Percentiles rank a stretch among this genome's conserved stretches.
These are phyloP conservation scores for Aureobasidium sp. DNA, from an alignment of 2,329 filamentous ascomycete genomes.

Conservation along the genomic window DNA sequence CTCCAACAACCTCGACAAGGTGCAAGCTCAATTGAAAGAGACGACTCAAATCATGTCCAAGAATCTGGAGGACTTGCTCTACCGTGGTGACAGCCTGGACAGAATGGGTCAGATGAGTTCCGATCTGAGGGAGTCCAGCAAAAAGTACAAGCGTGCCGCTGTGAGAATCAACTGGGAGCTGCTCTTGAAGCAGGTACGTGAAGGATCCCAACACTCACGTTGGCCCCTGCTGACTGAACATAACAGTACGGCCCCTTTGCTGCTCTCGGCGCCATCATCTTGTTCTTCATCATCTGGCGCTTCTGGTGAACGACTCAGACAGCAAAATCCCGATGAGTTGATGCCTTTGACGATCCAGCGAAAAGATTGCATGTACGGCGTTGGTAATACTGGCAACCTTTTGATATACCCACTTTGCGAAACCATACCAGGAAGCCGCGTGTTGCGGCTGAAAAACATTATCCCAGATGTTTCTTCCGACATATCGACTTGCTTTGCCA, in stretches of 20 bases:
- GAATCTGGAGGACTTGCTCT: slow-evolving; percentile 97
- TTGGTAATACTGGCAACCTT: background rate
- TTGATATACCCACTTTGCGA: slow-evolving; percentile 8
- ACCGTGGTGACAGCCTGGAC: slow-evolving; percentile 88
- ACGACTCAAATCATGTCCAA: slow-evolving; percentile 99
- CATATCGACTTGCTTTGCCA: background rate
- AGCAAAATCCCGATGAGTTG: background rate
- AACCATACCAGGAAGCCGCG: background rate
- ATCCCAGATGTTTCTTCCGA: background rate
- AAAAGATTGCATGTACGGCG: slow-evolving; percentile 3
- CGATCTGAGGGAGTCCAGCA: slow-evolving; percentile 80
- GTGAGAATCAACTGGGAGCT: slow-evolving; percentile 98
- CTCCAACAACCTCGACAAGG: slow-evolving; percentile 82
- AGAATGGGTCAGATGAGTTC: slow-evolving; percentile 94
- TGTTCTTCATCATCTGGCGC: slow-evolving; percentile 84
- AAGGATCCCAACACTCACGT: background rate
- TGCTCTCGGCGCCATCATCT: slow-evolving; percentile 68
- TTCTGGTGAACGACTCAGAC: slow-evolving; percentile 58
- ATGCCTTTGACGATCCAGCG: slow-evolving; percentile 6
- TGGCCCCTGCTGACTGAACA: background rate
- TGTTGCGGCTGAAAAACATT: background rate
- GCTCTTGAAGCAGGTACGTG: slow-evolving; percentile 69
- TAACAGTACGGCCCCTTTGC: slow-evolving; percentile 76
- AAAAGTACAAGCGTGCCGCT: slow-evolving; percentile 86
- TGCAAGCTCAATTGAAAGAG: slow-evolving; percentile 95